These are phyloP conservation scores for Colletotrichum spinosum DNA, from an alignment of 2,329 filamentous ascomycete species.

Conservation along the genomic window DNA sequence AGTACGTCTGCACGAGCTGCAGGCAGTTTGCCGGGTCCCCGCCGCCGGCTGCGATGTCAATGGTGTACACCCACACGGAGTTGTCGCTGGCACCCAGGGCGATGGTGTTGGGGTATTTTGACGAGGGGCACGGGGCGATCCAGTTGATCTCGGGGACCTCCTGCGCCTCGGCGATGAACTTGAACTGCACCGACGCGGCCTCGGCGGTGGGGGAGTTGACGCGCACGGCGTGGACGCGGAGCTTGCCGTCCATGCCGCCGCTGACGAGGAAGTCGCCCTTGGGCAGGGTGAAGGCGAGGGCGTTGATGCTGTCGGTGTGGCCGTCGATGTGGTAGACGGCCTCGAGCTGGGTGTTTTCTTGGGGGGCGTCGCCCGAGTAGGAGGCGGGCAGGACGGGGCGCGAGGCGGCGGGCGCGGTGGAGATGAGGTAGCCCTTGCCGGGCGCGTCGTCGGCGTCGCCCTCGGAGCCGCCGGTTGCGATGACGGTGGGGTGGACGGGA, in stretches of 20 bases:
- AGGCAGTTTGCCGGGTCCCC: slow-evolving; percentile 63
- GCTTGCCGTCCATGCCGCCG: slow-evolving; percentile 85
- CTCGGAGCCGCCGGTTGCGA: slow-evolving; percentile 86
- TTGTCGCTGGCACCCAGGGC: slow-evolving; percentile 92
- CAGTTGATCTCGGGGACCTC: slow-evolving; percentile 98
- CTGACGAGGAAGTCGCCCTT: slow-evolving; percentile 87
- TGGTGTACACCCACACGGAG: slow-evolving; percentile 94
- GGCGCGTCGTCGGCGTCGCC: slow-evolving; percentile 68
- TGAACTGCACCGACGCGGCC: slow-evolving; percentile 57
- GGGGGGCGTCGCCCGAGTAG: slow-evolving; percentile 68
- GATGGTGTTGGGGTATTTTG: slow-evolving; percentile 80
- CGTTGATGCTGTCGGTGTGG: slow-evolving; percentile 91
- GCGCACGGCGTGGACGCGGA: slow-evolving; percentile 75
- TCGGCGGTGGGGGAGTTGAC: slow-evolving; percentile 54
- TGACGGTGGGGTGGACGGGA: slow-evolving; percentile 78
- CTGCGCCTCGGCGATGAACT: slow-evolving; percentile 80
- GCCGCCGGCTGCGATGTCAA: slow-evolving; percentile 73
- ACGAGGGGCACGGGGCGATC: slow-evolving; percentile 80
- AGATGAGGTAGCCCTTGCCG: slow-evolving; percentile 88
- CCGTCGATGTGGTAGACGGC: slow-evolving; percentile 83
- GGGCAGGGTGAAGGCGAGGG: slow-evolving; percentile 85
- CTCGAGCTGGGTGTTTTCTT: slow-evolving; percentile 67
- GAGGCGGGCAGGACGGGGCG: slow-evolving; percentile 80
- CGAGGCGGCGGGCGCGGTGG: slow-evolving; percentile 72
- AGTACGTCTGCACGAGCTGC: slow-evolving; percentile 90